Conservation (phyloP, 352 stramenopile genomes). For the Globisporangium nunn region DNA sequence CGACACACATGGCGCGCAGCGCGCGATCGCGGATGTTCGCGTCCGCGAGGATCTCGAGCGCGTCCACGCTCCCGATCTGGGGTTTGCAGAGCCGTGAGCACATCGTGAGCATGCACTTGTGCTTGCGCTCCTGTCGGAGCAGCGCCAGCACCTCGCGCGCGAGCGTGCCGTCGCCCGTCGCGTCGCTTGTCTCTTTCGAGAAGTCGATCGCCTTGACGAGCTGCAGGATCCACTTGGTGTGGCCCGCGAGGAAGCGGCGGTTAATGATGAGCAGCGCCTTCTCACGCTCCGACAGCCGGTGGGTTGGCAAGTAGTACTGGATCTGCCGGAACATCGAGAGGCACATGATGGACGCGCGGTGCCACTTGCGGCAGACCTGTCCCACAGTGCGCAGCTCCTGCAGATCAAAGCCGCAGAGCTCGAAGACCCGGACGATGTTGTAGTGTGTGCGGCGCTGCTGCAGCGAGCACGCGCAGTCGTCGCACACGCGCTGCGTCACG, state of each 20-base stretch:
- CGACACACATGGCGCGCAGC: constrained; percentile 53
- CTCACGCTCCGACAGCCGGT: constrained; percentile 63
- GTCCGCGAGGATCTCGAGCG: constrained; percentile 68
- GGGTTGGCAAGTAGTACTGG: constrained; percentile 80
- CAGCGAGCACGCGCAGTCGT: constrained; percentile 71
- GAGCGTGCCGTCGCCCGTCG: constrained; percentile 17
- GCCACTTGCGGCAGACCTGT: constrained; percentile 82
- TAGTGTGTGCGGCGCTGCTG: constrained; percentile 82
- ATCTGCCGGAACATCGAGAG: constrained; percentile 87
- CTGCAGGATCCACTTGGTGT: constrained; percentile 84
- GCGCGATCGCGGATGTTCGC: constrained; percentile 52
- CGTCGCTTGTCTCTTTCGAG: constrained; percentile 27
- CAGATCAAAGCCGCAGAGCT: constrained; percentile 75
- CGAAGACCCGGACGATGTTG: constrained; percentile 81
- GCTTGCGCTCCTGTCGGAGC: constrained; percentile 51
- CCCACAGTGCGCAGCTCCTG: constrained; percentile 64
- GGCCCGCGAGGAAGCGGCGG: constrained; percentile 59
- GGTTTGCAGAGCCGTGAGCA: constrained; percentile 74
- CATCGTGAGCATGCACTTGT: constrained; percentile 87
- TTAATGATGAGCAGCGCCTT: constrained; percentile 77
- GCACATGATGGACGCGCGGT: constrained; percentile 83
- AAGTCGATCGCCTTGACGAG: constrained; percentile 82
- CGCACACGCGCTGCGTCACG: constrained; percentile 74
- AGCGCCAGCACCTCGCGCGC: constrained; percentile 57
- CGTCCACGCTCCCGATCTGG: constrained; percentile 69